phyloP scores from a whole-genome alignment of 176 grass and related monocot species.

The Oryza nivara region DNA sequence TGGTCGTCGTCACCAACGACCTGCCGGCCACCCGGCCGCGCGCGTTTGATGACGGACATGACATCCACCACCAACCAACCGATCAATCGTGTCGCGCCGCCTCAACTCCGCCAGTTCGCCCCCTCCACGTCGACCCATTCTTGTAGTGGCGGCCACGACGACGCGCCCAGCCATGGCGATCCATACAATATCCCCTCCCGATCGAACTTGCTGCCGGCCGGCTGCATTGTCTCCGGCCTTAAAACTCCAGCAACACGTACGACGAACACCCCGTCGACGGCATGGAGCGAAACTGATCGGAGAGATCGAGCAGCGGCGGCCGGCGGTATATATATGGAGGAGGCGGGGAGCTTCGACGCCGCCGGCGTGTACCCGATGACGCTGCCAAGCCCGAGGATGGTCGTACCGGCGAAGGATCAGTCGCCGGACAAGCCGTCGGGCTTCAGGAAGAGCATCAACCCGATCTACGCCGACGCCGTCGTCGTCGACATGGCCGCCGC shows the following conservation, averaged over 20 bases:
- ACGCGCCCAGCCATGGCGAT: background rate
- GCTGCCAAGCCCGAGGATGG: conserved; percentile 50
- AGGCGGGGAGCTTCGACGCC: conserved; percentile 30
- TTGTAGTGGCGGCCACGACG: background rate
- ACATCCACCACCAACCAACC: background rate
- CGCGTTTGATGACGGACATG: background rate
- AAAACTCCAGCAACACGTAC: background rate
- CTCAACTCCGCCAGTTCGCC: background rate
- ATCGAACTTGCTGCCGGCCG: no score
- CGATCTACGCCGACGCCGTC: conserved; percentile 28
- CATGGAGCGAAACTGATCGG: background rate
- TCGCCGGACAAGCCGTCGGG: conserved; percentile 36
- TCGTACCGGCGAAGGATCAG: background rate
- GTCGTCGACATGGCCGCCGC: background rate
- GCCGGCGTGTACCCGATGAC: conserved; percentile 47
- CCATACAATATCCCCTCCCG: background rate
- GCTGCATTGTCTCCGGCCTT: background rate
- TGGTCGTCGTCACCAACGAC: background rate
- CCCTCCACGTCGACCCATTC: background rate
- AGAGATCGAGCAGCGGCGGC: background rate
- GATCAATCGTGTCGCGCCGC: background rate
- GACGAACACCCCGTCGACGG: background rate
- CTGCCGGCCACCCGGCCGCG: background rate
- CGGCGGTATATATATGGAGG: conserved; percentile 28
- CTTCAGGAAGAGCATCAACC: conserved; percentile 54